Evolutionary conservation across 495 filamentous ascomycete species (phyloP), one percentile per base, ranked within the genome.

Genomic region (Penicillium salamii): DNA sequence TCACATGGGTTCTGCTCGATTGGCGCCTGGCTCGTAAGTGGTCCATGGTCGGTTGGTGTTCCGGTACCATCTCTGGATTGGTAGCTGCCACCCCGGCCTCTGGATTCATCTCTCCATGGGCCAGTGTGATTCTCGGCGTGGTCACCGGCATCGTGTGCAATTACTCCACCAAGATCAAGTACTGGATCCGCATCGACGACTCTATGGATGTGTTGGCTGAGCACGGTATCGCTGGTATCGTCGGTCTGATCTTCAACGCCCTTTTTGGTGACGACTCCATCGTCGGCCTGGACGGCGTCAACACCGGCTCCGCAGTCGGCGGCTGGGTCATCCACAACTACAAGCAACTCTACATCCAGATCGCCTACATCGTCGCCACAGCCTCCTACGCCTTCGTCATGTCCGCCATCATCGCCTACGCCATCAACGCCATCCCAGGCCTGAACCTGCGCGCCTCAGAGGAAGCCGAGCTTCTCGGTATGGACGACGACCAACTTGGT

Each of bases 41-140:
- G 93, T 96, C 92, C 2, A 95, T 97, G 80, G 93, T 98, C 59
- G 93, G 93, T 45, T 96, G 93, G 88, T 98, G 93, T 71, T 98
- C 93, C 19, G 93, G 93, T 38, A 84, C 86, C 55, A 95, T 95
- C 65, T 90, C 88, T 0, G 89, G 89, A 41, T 82, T 95, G 21
- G 93, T 98, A 21, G 89, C 89, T 43, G 90, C 90, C 12, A 95
- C 89, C n/a, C 89, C 89, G 7, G 89, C 90, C 7, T 89, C 89
- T 20, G 89, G 89, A 45, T 88, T 82, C 71, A 88, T 97, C 63
- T 81, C 89, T 24, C 91, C 93, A 9, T 97, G 93, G 87, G 91
- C 84, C 14, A 88, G 86, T 57, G 82, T 97, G 55, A 69, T 91
- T 50, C 80, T 96, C 31, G 93, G 95, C 42, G 74, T 97, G 40